Evolutionary conservation across 768 basidiomycete species (phyloP).

Genomic region (Cantharellus anzutake): DNA sequence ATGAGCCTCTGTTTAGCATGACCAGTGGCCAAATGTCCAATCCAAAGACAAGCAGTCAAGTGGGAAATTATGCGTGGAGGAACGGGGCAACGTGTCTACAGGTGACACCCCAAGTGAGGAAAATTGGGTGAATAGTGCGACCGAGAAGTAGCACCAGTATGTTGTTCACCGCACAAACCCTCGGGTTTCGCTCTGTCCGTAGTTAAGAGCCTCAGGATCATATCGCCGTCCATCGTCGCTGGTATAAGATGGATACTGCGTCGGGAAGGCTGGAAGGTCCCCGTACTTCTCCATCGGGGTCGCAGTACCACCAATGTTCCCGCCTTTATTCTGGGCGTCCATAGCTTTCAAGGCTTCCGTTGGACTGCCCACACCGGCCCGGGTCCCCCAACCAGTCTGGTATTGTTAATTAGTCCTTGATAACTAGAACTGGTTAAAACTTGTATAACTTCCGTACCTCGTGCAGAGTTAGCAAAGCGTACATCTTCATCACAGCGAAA

Average conservation of each 20-base stretch:
- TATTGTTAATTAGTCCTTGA: neutral
- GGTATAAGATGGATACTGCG: neutral
- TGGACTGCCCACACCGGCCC: constrained; percentile 78
- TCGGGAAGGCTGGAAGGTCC: neutral
- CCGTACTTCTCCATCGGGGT: neutral
- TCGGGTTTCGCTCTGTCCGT: neutral
- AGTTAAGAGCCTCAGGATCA: constrained; percentile 7
- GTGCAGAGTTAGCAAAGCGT: constrained; percentile 77
- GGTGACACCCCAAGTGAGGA: no score
- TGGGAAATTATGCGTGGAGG: no score
- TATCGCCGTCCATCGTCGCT: constrained; percentile 2
- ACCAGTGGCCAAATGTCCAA: no score
- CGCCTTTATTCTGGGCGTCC: constrained; percentile 12
- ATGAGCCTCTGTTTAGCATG: no score
- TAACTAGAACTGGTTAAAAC: neutral
- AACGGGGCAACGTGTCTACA: no score
- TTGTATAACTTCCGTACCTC: constrained; percentile 32
- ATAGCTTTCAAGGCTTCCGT: constrained; percentile 54
- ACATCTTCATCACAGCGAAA: constrained; percentile 88
- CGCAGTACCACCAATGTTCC: neutral
- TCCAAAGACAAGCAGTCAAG: no score
- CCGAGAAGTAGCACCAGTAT: no score
- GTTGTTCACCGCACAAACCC: no score
- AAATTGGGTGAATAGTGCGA: no score
- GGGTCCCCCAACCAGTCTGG: constrained; percentile 84